phyloP scores from a whole-genome alignment of 2,329 filamentous ascomycete species.

The Talaromyces amestolkiae region DNA sequence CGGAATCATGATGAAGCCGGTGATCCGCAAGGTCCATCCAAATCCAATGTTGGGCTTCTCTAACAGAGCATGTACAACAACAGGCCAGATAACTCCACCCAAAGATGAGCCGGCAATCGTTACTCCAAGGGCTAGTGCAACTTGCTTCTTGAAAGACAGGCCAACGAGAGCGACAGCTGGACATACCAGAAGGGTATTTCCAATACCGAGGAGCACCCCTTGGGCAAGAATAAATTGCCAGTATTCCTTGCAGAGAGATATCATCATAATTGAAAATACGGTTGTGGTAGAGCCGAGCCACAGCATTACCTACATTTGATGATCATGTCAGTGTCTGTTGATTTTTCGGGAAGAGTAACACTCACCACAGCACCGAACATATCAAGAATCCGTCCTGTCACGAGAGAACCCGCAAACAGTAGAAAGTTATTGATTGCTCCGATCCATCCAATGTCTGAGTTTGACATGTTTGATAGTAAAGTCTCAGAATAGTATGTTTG shows the following conservation, averaged over 20 bases:
- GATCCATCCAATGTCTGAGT: constrained; percentile 37
- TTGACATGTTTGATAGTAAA: constrained; percentile 27
- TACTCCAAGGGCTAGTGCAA: constrained; percentile 34
- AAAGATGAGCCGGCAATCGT: constrained; percentile 34
- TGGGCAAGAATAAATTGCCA: constrained; percentile 43
- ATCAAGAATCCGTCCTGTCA: constrained; percentile 34
- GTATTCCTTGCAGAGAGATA: constrained; percentile 35
- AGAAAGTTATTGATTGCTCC: constrained; percentile 34
- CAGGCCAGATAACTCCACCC: constrained; percentile 38
- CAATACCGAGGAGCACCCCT: constrained; percentile 33
- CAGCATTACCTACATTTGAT: constrained; percentile 28
- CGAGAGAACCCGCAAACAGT: constrained; percentile 30
- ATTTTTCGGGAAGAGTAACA: neutral
- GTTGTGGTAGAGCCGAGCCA: constrained; percentile 28
- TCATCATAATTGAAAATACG: constrained; percentile 38
- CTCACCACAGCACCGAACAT: constrained; percentile 31
- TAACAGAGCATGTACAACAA: constrained; percentile 32
- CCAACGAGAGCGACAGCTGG: constrained; percentile 33
- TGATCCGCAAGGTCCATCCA: constrained; percentile 40
- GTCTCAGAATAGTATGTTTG: constrained; percentile 32
- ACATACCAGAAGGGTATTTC: constrained; percentile 30
- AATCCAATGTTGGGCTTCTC: constrained; percentile 28
- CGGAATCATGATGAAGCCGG: constrained; percentile 44
- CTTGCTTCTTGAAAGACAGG: constrained; percentile 30
- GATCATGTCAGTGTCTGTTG: neutral